A percentile compares a stretch with the other conserved stretches of the same genome.
Conservation (phyloP, 495 filamentous ascomycete genomes). For the Tetracladium setigerum region DNA sequence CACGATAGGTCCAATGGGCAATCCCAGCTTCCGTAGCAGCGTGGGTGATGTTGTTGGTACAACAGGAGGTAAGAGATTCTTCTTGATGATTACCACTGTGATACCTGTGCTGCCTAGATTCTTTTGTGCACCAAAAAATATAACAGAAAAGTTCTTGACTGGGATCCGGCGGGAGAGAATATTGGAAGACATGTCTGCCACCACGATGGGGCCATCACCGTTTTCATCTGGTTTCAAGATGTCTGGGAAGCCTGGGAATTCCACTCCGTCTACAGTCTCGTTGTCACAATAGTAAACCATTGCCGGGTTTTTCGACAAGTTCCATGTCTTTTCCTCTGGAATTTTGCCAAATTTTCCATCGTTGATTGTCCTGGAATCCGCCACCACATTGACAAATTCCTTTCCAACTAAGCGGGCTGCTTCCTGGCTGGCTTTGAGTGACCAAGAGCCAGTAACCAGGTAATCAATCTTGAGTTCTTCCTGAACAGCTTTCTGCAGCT, state of each 20-base stretch:
- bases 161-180: conserved; percentile 57
- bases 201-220: conserved; percentile 50
- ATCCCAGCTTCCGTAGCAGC: conserved; percentile 63
- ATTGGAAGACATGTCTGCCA: conserved; percentile 85
- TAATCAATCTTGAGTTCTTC: conserved; percentile 76
- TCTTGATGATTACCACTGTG: conserved; percentile 74
- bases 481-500: conserved; percentile 54
- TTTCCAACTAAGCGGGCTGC: conserved; percentile 66
- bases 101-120: conserved; percentile 82
- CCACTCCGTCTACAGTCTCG: conserved; percentile 93
- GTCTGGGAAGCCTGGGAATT: conserved; percentile 70
- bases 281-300: conserved; percentile 91
- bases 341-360: conserved; percentile 86
- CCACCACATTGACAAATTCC: conserved; percentile 70
- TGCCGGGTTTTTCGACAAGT: conserved; percentile 62
- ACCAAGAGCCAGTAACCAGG: conserved; percentile 89
- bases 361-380: conserved; percentile 61
- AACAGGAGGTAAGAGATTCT: conserved; percentile 61
- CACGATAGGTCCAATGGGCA: conserved; percentile 70
- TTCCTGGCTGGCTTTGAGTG: conserved; percentile 84
- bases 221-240: conserved; percentile 41
- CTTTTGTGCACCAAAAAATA: conserved; percentile 76
- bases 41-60: conserved; percentile 47
- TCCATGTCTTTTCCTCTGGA: conserved; percentile 69
- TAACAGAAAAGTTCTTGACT: conserved; percentile 58